phyloP scores from a whole-genome alignment of 1,139 yeast species.

The Meyerozyma carpophila region DNA sequence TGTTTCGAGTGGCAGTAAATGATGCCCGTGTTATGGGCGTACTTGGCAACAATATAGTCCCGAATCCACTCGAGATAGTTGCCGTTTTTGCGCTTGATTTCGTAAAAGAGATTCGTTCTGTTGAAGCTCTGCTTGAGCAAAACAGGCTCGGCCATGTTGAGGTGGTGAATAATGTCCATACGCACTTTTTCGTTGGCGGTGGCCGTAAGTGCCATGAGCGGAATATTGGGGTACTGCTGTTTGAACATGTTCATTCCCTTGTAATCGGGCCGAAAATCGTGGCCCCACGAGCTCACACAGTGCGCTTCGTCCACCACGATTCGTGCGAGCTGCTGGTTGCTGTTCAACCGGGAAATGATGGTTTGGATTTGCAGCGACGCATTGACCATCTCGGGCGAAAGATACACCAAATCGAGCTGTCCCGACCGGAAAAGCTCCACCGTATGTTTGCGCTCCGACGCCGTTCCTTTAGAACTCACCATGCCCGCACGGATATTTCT shows the following conservation, averaged over 20 bases:
- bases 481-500: conserved; percentile 77
- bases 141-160: conserved; percentile 51
- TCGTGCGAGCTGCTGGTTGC: conserved; percentile 60
- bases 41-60: conserved; percentile 47
- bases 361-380: conserved; percentile 66
- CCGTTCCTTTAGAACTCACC: conserved; percentile 73
- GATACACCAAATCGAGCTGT: conserved; percentile 67
- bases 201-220: conserved; percentile 95
- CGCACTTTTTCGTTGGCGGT: conserved; percentile 93
- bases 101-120: conserved; percentile 78
- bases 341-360: conserved; percentile 55
- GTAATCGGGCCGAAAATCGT: conserved; percentile 95
- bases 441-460: conserved; percentile 60
- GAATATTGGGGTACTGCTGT: conserved; percentile 67
- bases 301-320: conserved; percentile 98
- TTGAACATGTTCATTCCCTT: conserved; percentile 75
- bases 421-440: conserved; percentile 63
- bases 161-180: conserved; percentile 75
- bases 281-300: conserved; percentile 99
- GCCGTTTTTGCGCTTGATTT: conserved; percentile 60
- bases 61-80: conserved; percentile 58
- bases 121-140: conserved; percentile 78
- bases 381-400: conserved; percentile 94
- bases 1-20: conserved; percentile 90
- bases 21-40: conserved; percentile 69